Percentiles rank a stretch among this genome's conserved stretches.
phyloP scores from a whole-genome alignment of 352 stramenopile genomes.

The Globisporangium cystogenes region DNA sequence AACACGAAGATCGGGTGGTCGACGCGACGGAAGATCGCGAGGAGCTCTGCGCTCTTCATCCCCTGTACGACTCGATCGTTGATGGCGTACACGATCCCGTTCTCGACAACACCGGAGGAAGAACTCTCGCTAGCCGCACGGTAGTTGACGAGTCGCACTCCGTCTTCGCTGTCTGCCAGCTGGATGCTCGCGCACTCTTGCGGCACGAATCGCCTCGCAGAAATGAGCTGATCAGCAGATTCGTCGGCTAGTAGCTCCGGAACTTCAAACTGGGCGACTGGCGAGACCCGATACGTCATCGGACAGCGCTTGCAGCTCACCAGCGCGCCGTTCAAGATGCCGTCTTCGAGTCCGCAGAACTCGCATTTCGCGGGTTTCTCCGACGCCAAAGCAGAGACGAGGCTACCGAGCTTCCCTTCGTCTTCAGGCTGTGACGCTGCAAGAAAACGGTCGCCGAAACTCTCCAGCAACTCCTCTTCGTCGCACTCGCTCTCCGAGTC shows the following conservation, averaged over 20 bases:
- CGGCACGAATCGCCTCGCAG: slow-evolving; percentile 3
- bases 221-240: slow-evolving; percentile 3
- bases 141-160: slow-evolving; percentile 8
- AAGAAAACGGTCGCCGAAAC: slow-evolving; percentile 49
- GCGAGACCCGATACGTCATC: slow-evolving; percentile 28
- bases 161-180: slow-evolving; percentile 10
- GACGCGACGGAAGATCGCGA: slow-evolving; percentile 28
- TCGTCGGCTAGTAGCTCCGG: slow-evolving; percentile 30
- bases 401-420: neutral
- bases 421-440: neutral
- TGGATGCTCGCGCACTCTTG: slow-evolving; percentile 12
- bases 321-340: slow-evolving; percentile 55
- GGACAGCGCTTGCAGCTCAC: slow-evolving; percentile 46
- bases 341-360: slow-evolving; percentile 61
- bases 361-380: slow-evolving; percentile 20
- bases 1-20: slow-evolving; percentile 35
- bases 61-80: slow-evolving; percentile 50
- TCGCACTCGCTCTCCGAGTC: slow-evolving; percentile 32
- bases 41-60: slow-evolving; percentile 26
- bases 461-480: slow-evolving; percentile 46
- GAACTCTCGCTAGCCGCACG: neutral
- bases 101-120: neutral
- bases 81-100: slow-evolving; percentile 36
- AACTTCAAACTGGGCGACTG: slow-evolving; percentile 46
- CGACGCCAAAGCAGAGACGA: neutral